A percentile compares a stretch with the other conserved stretches of the same genome.
Conservation (phyloP, 1,284 basidiomycete species). For the Sporisorium sorghi region DNA sequence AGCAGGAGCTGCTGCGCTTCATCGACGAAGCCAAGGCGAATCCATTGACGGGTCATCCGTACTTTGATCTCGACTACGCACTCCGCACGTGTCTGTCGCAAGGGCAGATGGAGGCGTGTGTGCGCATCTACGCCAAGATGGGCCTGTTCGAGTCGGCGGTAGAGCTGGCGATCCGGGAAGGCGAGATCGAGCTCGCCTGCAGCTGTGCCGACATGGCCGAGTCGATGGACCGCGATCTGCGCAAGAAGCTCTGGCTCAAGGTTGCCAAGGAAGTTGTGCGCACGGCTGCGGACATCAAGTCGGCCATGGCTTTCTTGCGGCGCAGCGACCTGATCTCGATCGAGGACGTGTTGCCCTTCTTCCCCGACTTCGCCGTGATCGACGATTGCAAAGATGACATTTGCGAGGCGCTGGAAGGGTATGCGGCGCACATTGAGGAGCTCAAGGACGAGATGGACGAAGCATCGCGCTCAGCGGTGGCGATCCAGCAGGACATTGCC, state of each 20-base stretch:
- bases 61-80: conserved; percentile 97
- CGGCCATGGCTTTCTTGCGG: conserved; percentile 96
- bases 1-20: conserved; percentile 85
- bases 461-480: conserved; percentile 88
- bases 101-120: conserved; percentile 86
- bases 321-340: conserved; percentile 94
- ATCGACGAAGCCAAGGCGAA: conserved; percentile 82
- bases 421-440: conserved; percentile 88
- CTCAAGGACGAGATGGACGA: conserved; percentile 97
- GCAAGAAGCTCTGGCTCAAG: conserved; percentile 97
- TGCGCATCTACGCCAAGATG: conserved; percentile 98
- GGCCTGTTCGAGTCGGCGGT: conserved; percentile 95
- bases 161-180: conserved; percentile 80
- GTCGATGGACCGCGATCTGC: conserved; percentile 70
- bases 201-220: conserved; percentile 61
- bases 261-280: conserved; percentile 97
- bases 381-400: conserved; percentile 99
- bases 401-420: conserved; percentile 92
- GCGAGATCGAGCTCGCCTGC: conserved; percentile 72
- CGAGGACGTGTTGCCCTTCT: conserved; percentile 98
- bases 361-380: conserved; percentile 99
- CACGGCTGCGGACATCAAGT: conserved; percentile 96
- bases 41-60: conserved; percentile 84
- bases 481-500: conserved; percentile 90
- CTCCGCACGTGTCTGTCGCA: conserved; percentile 83